Base-by-base conservation (phyloP, 1,139 yeast genomes). In the Lodderomyces margitis region DNA sequence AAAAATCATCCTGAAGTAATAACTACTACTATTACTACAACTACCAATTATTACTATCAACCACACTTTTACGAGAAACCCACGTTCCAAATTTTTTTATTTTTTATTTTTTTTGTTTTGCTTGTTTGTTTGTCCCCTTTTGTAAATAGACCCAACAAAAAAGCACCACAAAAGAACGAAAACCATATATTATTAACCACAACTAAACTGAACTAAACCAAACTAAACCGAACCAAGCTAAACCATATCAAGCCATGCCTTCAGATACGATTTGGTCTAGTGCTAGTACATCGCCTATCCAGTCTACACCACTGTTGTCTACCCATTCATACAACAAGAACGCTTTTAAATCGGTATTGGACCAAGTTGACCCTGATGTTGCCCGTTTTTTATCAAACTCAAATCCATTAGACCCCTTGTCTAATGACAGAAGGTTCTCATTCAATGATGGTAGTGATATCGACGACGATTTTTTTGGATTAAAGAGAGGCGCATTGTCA, bases 401-500 rank as follows among this genome's bases (percentile, higher is more conserved):
- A 11, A 34, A 40, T 28, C 30, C 38, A 8, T 40, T 44, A 21
- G 46, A 46, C 21, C 50, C 49, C 1, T 42, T 49, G 36, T 21
- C 43, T 11, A 37, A 39, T 12, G 53, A 50, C 15, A 51, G 73
- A 42, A 54, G 68, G 34, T 58, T 70, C 48, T 65, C 75, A 20
- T 60, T 72, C 51, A 61, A 72, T 43, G 78, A 73, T 39, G 74
- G 71, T 21, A 68, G 73, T 46, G 81, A 75, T 46, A 59, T 67
- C 34, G 74, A 66, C 27, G 75, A 65, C 46, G 61, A 61, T 35
- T 56, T 70, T 11, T 74, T 76, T 54, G 76, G 78, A 7, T 60
- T 72, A 47, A 72, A 70, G 48, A 62, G 70, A 44, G 78, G 78
- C 5, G 63, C 81, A 1, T 61, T 75, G 34, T 74, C 80, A 1